Base-by-base conservation (phyloP, 495 filamentous ascomycete genomes). In the Cairneyella variabilis region DNA sequence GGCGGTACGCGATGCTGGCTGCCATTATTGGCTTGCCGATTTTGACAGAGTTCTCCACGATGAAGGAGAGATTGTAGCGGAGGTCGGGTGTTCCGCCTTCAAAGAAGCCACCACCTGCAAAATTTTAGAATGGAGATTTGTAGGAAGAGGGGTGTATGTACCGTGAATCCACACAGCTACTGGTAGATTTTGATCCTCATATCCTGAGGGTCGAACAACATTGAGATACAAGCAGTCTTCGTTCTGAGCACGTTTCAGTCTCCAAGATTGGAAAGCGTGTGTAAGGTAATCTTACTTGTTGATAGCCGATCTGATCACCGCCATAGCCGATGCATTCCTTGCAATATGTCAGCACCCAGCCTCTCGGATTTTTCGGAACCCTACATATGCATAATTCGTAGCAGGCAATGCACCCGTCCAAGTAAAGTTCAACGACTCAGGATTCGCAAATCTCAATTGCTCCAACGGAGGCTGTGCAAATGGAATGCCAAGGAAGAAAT, bases 201-300 rank as follows among this genome's bases (percentile, higher is more conserved):
- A 67, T 3, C 70, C 72, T 14, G 72, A 56, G 12, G 73, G 69
- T 3, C 56, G 56, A 22, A 59, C 23, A 21, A 59, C 70, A 53
- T 83, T 84, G 11, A 83, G 51, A 20, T 74, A 77, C 5, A 84
- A 64, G 57, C 80, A 84, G 51, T 79, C 78, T 58, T 83, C 79
- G 16, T 12, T 42, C 39, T 42, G 39, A 20, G 12, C 6, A 57
- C 51, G n/a, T 50, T 28, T 16, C 18, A 16, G 27, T 37, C 42
- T 32, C 4, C 55, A 32, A 11, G 22, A 20, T 30, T 14, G 6
- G 4, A 27, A 47, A 10, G 16, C 43, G 16, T 16, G 17, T 9
- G 11, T 14, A 47, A 11, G 11, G 11, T 4, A 1, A 20, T 26
- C 46, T 34, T 48, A 48, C 46, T 22, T 42, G 43, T 25, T 28